Evolutionary conservation across 345 rosid species (phyloP).

Genomic region (Lumnitzera littorea): DNA sequence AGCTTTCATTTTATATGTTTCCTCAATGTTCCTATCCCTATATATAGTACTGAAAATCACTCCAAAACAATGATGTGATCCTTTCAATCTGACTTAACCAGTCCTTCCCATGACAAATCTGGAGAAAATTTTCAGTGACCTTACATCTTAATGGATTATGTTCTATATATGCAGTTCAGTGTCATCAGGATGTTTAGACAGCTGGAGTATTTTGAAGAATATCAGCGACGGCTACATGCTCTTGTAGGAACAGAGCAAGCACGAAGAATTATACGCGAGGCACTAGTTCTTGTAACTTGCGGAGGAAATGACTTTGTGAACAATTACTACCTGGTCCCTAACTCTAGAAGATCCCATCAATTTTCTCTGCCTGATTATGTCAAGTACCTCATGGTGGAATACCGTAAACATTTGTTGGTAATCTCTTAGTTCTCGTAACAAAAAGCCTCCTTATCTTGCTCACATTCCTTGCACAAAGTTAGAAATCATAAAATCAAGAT

Average conservation of each 20-base stretch:
- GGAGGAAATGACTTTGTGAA: conserved; percentile 69
- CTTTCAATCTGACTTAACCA: not conserved
- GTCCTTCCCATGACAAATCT: too few relatives aligned
- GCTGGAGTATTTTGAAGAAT: conserved; percentile 46
- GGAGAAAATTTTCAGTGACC: not conserved
- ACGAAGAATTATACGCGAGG: conserved; percentile 35
- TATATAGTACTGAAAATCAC: not conserved
- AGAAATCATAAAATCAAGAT: not conserved
- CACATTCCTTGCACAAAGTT: too few relatives aligned
- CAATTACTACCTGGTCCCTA: conserved; percentile 45
- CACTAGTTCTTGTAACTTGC: conserved; percentile 40
- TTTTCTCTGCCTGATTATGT: conserved; percentile 36
- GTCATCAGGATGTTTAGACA: conserved; percentile 58
- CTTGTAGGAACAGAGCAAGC: conserved; percentile 38
- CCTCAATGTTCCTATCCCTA: not conserved
- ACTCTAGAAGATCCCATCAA: conserved; percentile 42
- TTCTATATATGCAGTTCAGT: conserved; percentile 36
- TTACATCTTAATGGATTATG: not conserved
- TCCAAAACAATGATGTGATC: not conserved
- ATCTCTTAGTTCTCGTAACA: too few relatives aligned
- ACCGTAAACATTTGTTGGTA: conserved; percentile 33
- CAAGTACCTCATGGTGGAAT: conserved; percentile 36
- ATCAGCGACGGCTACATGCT: conserved; percentile 41
- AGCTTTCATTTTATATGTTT: too few relatives aligned
- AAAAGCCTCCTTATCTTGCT: too few relatives aligned